Percentiles rank a stretch among this genome's conserved stretches.
phyloP scores from a whole-genome alignment of 768 basidiomycete species.

The Termitomyces sp. region DNA sequence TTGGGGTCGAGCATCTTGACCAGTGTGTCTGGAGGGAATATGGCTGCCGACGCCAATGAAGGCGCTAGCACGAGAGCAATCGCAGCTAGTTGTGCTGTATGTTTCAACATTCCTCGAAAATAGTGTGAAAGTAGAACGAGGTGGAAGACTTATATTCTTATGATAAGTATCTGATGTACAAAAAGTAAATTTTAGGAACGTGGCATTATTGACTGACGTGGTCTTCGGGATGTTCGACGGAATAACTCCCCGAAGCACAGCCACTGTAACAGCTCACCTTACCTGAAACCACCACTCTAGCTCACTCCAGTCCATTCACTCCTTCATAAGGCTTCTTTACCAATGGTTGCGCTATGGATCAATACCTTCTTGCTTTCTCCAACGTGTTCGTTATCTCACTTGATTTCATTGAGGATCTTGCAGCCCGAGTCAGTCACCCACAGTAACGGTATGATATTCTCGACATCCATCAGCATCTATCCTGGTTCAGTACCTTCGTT shows the following conservation, averaged over 20 bases:
- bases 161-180: too few species aligned
- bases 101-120: conserved; percentile 29
- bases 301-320: too few species aligned
- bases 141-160: too few species aligned
- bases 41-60: conserved; percentile 47
- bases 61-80: conserved; percentile 35
- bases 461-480: background rate
- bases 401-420: background rate
- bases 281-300: too few species aligned
- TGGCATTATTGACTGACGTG: conserved; percentile 9
- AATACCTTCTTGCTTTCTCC: background rate
- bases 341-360: background rate
- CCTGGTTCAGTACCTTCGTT: too few species aligned
- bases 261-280: background rate
- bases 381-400: background rate
- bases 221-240: conserved; percentile 4
- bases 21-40: conserved; percentile 44
- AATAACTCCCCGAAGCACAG: background rate
- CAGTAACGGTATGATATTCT: background rate
- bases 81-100: conserved; percentile 29
- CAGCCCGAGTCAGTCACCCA: background rate
- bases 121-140: background rate
- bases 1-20: conserved; percentile 77
- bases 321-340: background rate
- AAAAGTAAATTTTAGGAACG: too few species aligned